phyloP scores from a whole-genome alignment of 2,329 filamentous ascomycete genomes.

The Fusarium bulbicola region DNA sequence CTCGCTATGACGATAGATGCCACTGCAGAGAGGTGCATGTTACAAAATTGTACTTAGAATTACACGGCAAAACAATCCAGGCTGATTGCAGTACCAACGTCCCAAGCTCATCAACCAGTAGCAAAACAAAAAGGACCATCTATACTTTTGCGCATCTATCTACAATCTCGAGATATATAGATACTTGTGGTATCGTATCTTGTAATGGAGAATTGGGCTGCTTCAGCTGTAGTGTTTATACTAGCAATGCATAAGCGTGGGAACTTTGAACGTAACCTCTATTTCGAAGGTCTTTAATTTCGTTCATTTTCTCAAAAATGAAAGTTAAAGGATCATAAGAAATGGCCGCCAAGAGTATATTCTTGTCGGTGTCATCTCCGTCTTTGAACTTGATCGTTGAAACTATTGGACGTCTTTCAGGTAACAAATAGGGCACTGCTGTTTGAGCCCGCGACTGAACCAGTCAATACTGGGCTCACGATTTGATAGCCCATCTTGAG shows the following conservation, averaged over 20 bases:
- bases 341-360: neutral
- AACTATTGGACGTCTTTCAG: neutral
- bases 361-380: neutral
- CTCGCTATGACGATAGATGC: neutral
- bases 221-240: neutral
- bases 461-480: constrained; percentile 18
- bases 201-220: neutral
- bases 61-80: no score
- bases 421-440: constrained; percentile 36
- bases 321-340: neutral
- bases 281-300: neutral
- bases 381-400: no score
- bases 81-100: no score
- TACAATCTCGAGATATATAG: neutral
- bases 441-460: constrained; percentile 25
- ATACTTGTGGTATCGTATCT: neutral
- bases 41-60: neutral
- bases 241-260: neutral
- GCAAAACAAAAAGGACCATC: no score
- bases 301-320: neutral
- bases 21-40: neutral
- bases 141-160: no score
- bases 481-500: neutral
- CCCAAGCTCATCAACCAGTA: no score
- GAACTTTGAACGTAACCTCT: neutral